These are phyloP conservation scores for Echites panduratus DNA, from an alignment of 257 asterid genomes.

Conservation along the genomic window DNA sequence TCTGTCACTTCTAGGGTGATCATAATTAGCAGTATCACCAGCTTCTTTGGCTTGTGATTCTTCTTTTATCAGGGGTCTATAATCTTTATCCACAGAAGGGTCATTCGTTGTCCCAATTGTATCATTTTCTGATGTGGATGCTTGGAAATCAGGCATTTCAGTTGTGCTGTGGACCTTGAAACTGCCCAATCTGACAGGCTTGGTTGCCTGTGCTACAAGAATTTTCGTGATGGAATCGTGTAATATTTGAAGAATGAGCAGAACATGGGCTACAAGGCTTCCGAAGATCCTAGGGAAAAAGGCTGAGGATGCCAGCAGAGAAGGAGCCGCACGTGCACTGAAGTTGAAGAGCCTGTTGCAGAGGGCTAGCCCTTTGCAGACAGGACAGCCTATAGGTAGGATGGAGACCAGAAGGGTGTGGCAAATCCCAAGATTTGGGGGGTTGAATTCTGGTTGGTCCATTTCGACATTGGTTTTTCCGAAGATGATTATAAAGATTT, in stretches of 20 bases:
- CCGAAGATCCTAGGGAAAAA: neutral
- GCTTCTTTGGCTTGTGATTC: neutral
- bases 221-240: neutral
- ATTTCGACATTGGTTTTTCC: neutral
- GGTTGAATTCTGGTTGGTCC: conserved; percentile 11
- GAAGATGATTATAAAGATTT: neutral
- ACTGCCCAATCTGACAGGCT: conserved; percentile 23
- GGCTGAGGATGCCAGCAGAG: too few species aligned
- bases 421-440: conserved; percentile 3
- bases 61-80: too few species aligned
- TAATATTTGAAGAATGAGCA: conserved; percentile 6
- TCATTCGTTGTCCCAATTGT: neutral
- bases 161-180: neutral
- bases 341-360: conserved; percentile 1
- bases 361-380: conserved; percentile 6
- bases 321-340: neutral
- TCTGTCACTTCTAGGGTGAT: neutral
- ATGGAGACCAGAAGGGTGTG: neutral
- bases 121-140: neutral
- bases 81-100: neutral
- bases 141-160: neutral
- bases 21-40: too few species aligned
- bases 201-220: conserved; percentile 22
- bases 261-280: conserved; percentile 1
- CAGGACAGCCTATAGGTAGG: conserved; percentile 8